Evolutionary conservation across 2,329 filamentous ascomycete species (phyloP), one percentile per base, ranked within the genome.

Genomic region (Neoascochyta sp.): DNA sequence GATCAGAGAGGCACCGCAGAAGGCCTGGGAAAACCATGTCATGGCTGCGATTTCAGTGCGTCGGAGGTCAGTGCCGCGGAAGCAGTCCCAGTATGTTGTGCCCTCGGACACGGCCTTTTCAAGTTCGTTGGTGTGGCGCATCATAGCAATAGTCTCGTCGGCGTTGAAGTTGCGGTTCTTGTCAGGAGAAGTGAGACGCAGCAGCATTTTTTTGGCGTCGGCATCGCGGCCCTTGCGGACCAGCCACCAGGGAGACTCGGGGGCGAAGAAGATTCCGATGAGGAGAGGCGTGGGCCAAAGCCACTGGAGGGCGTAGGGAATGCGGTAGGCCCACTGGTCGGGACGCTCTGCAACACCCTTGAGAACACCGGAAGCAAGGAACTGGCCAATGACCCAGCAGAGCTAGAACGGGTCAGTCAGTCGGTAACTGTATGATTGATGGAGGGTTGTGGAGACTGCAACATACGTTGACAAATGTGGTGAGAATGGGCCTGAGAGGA

Each of bases 51-150:
- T 80, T 53, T 86, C 86, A 3, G 87, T 94, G 13, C 87, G 78
- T 37, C 87, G 81, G 29, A 81, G 70, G 55, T 94, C 81, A 12
- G 76, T 75, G n/a, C 86, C 85, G 60, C 74, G 81, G 74, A 94
- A 93, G 67, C 87, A 94, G 60, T 94, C 87, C 47, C 76, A 62
- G 63, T 92, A 94, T 20, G 74, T 80, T 7, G 83, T 77, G 20
- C 86, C 86, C 9, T 68, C 67, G 21, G 51, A 52, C 7, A 86
- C 80, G 60, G 77, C 69, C 54, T 85, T 75, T 59, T 94, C 88
- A 9, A 93, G 68, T 1, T 83, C 82, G 5, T 84, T 88, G 4
- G 87, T 94, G 55, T 92, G 85, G 4, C 86, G 78, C 83, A 94
- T 94, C 86, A 94, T 92, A 48, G 84, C 80, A 39, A 94, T 73